These are phyloP conservation scores for Cyanidiococcus yangmingshanensis DNA, from an alignment of 23 red algal genomes.

Conservation along the genomic window DNA sequence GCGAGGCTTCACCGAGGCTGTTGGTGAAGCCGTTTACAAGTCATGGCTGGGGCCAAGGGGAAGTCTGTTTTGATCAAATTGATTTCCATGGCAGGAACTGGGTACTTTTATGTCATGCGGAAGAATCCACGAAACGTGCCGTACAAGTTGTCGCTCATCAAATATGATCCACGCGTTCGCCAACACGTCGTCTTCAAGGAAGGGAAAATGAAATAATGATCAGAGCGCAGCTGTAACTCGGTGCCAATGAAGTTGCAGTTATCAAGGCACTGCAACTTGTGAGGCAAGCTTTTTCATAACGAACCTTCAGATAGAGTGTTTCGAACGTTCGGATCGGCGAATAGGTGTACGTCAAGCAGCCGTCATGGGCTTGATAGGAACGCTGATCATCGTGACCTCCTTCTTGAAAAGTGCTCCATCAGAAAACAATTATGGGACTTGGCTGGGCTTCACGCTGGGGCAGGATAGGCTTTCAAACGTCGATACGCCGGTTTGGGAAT, in stretches of 20 bases:
- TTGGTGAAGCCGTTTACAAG: too few relatives aligned
- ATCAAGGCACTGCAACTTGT: too few relatives aligned
- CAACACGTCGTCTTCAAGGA: slow-evolving; percentile 92
- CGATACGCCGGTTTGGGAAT: not conserved
- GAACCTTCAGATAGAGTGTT: too few relatives aligned
- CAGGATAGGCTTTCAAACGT: not conserved
- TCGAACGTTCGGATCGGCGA: too few relatives aligned
- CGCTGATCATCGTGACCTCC: too few relatives aligned
- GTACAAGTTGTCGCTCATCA: slow-evolving; percentile 79
- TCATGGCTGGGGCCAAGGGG: slow-evolving; percentile 42
- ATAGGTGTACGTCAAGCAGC: too few relatives aligned
- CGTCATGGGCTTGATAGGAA: too few relatives aligned
- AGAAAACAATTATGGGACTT: not conserved
- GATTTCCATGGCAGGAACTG: slow-evolving; percentile 73
- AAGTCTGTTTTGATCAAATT: slow-evolving; percentile 84
- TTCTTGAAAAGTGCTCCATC: too few relatives aligned
- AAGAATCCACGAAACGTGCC: slow-evolving; percentile 73
- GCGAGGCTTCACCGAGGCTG: too few relatives aligned
- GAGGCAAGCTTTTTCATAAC: too few relatives aligned
- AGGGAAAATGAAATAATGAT: slow-evolving; percentile 57
- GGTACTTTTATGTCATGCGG: slow-evolving; percentile 75
- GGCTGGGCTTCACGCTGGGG: not conserved
- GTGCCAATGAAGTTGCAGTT: too few relatives aligned
- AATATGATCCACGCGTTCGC: slow-evolving; percentile 82
- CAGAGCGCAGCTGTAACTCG: too few relatives aligned